Base-by-base conservation (phyloP, 306 rosid genomes). In the Lotus japonicus region DNA sequence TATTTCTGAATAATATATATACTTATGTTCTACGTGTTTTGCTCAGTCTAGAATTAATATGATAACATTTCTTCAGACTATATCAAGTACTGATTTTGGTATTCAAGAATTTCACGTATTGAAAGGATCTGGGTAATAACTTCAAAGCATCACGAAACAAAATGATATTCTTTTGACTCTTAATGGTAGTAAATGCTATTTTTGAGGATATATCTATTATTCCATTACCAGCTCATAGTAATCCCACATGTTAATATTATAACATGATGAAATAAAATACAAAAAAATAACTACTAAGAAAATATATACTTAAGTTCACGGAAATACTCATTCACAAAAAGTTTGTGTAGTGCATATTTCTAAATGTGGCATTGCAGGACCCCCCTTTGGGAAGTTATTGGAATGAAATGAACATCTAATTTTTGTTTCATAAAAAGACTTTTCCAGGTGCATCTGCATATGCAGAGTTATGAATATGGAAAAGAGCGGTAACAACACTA, bases 401-500 rank as follows among this genome's bases (percentile, higher is more conserved):
- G 52, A 56, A 49, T 50, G 53, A 72, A 44, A 49, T 50, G 53
- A 72, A 44, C 35, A 41, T 58, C 35, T 26, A 66, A 58, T 43
- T 41, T 18, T 21, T 67, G 44, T 57, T 45, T 54, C 75, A 60
- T 18, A 49, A 11, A 44, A 59, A 59, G 14, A 70, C 19, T 52
- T 35, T 73, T 26, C 68, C 43, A 68, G 6, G 39, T 16, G n/a
- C 31, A 76, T 56, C 69, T 1, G 35, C 21, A 57, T 44, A 49
- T 5, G 26, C 17, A 66, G 15, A 71, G 10, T 7, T 36, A 18
- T 69, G 46, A 80, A 28, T 28, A 55, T 23, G 72, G 43, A 49
- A 73, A 79, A 75, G 63, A 66, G 65, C 58, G 17, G 63, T 56
- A 66, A 21, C 68, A 77, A 21, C 54, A 59, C 70, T 76, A 56